phyloP scores from a whole-genome alignment of 495 filamentous ascomycete genomes.

The Aspergillus olivimuriae region DNA sequence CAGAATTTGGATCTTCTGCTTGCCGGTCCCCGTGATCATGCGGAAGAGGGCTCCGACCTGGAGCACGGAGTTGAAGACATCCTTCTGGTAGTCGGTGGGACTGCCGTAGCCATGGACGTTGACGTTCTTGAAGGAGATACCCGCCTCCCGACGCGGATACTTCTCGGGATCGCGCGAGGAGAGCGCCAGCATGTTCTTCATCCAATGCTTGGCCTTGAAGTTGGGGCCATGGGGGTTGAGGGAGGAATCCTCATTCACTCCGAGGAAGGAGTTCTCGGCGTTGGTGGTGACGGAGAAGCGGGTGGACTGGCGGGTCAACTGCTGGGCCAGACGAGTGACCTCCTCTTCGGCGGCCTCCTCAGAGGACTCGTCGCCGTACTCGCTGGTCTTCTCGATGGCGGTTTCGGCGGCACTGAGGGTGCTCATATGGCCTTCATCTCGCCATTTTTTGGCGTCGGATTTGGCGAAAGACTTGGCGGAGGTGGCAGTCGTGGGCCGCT shows the following conservation, averaged over 20 bases:
- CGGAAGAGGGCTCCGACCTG: slow-evolving; percentile 44
- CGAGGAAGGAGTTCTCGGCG: slow-evolving; percentile 41
- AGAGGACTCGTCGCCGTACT: slow-evolving; percentile 6
- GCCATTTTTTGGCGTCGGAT: slow-evolving; percentile 9
- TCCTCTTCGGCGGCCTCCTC: slow-evolving; percentile 32
- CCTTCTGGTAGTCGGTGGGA: slow-evolving; percentile 77
- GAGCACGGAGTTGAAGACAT: slow-evolving; percentile 63
- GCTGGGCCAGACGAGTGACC: slow-evolving; percentile 40
- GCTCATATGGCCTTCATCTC: slow-evolving; percentile 12
- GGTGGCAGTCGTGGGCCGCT: neutral
- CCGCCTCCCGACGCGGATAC: slow-evolving; percentile 38
- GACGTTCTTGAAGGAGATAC: slow-evolving; percentile 52
- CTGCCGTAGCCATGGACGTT: slow-evolving; percentile 72
- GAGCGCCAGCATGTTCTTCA: slow-evolving; percentile 44
- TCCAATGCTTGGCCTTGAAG: slow-evolving; percentile 46
- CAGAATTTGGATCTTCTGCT: slow-evolving; percentile 62
- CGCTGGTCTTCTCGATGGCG: slow-evolving; percentile 18
- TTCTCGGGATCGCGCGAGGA: slow-evolving; percentile 42
- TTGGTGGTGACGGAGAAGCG: slow-evolving; percentile 24
- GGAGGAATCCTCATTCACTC: slow-evolving; percentile 32
- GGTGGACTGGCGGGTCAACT: slow-evolving; percentile 43
- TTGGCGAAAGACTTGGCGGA: neutral
- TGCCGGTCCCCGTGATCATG: slow-evolving; percentile 35
- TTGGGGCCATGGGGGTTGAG: slow-evolving; percentile 41
- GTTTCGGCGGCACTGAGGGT: slow-evolving; percentile 31